These are phyloP conservation scores for Arachnopeziza araneosa DNA, from an alignment of 2,329 filamentous ascomycete species.

Conservation along the genomic window DNA sequence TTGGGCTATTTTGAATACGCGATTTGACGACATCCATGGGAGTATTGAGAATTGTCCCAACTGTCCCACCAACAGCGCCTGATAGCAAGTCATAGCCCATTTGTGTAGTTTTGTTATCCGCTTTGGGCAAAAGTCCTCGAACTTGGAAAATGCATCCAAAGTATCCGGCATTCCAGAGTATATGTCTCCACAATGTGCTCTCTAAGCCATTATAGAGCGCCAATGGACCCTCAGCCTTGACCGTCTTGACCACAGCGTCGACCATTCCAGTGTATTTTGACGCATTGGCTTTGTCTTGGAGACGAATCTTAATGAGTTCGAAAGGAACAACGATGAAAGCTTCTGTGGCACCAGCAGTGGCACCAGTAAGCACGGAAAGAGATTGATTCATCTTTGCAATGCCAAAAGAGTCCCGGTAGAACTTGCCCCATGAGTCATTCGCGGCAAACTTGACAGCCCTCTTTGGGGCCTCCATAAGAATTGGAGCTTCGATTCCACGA, in stretches of 20 bases:
- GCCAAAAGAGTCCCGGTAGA: constrained; percentile 86
- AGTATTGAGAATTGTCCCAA: constrained; percentile 89
- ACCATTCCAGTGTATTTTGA: constrained; percentile 80
- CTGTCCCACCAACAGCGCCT: constrained; percentile 81
- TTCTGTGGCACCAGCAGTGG: constrained; percentile 91
- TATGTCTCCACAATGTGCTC: constrained; percentile 93
- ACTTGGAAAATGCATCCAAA: constrained; percentile 99
- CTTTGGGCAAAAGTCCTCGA: constrained; percentile 72
- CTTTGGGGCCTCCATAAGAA: constrained; percentile 97
- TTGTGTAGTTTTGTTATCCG: constrained; percentile 74
- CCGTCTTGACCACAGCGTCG: constrained; percentile 75
- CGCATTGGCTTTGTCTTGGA: constrained; percentile 92
- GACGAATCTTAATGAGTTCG: constrained; percentile 95
- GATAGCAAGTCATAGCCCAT: constrained; percentile 84
- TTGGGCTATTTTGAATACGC: constrained; percentile 90
- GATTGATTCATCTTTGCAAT: constrained; percentile 83
- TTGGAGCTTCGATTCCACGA: constrained; percentile 90
- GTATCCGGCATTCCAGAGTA: constrained; percentile 91
- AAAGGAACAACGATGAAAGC: constrained; percentile 97
- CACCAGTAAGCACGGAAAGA: constrained; percentile 87
- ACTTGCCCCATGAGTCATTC: constrained; percentile 96
- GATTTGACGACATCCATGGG: constrained; percentile 98
- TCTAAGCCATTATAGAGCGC: constrained; percentile 96
- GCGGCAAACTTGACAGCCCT: constrained; percentile 97
- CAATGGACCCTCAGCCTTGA: constrained; percentile 75